phyloP scores from a whole-genome alignment of 1,284 basidiomycete species.

The Hemileia vastatrix region DNA sequence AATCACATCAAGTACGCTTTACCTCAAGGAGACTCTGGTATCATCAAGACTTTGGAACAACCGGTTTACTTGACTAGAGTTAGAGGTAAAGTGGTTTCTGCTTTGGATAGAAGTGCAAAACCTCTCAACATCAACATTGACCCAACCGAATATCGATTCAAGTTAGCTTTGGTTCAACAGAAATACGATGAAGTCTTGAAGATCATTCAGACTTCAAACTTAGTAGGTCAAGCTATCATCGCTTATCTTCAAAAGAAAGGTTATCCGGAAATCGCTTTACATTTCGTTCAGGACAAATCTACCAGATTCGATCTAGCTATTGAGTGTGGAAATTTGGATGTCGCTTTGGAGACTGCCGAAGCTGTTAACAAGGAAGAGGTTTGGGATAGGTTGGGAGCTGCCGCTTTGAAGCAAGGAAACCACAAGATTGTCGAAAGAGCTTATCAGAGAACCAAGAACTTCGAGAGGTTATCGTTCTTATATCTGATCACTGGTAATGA shows the following conservation, averaged over 20 bases:
- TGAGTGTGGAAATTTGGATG: constrained; percentile 44
- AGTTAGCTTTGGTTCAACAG: constrained; percentile 38
- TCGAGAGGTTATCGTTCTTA: constrained; percentile 42
- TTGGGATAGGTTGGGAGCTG: constrained; percentile 38
- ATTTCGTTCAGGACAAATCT: constrained; percentile 44
- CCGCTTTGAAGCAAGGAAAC: constrained; percentile 40
- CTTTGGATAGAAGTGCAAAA: constrained; percentile 39
- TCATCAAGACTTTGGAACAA: constrained; percentile 45
- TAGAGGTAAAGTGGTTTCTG: constrained; percentile 37
- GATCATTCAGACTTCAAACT: constrained; percentile 42
- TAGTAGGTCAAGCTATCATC: constrained; percentile 44
- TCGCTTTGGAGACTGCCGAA: constrained; percentile 42
- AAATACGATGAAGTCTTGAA: constrained; percentile 42
- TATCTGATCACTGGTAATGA: constrained; percentile 42
- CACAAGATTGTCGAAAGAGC: constrained; percentile 44
- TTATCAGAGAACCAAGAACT: constrained; percentile 42
- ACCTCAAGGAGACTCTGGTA: constrained; percentile 42
- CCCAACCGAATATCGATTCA: constrained; percentile 44
- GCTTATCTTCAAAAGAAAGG: constrained; percentile 45
- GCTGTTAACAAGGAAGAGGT: constrained; percentile 38
- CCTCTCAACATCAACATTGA: constrained; percentile 41
- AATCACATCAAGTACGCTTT: constrained; percentile 45
- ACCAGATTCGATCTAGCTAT: constrained; percentile 44
- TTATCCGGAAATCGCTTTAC: constrained; percentile 43
- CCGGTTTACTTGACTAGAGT: constrained; percentile 41